These are phyloP conservation scores for Talaromyces sp. DNA, from an alignment of 2,329 filamentous ascomycete genomes.

Conservation along the genomic window DNA sequence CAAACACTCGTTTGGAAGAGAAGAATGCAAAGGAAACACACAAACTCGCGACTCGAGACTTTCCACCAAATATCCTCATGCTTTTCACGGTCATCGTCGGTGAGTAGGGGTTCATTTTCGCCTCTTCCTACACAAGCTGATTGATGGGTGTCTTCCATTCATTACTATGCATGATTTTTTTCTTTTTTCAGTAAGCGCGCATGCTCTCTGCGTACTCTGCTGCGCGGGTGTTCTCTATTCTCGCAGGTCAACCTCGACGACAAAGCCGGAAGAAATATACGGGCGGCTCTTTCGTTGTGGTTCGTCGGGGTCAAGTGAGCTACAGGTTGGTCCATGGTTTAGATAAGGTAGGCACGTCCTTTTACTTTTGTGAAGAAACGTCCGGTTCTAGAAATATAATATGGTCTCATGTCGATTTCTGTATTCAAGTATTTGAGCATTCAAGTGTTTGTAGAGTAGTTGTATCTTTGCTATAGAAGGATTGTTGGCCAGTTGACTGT, in stretches of 20 bases:
- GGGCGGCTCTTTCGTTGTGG: neutral
- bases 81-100: constrained; percentile 21
- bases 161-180: neutral
- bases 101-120: constrained; percentile 26
- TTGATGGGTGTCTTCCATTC: neutral
- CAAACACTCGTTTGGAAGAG: neutral
- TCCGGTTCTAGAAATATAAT: constrained; percentile 5
- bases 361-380: neutral
- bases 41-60: neutral
- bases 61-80: neutral
- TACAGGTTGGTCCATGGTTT: neutral
- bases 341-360: constrained; percentile 13
- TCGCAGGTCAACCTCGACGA: neutral
- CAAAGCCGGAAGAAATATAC: too few species aligned
- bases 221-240: neutral
- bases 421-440: neutral
- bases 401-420: neutral
- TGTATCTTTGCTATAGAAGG: neutral
- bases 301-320: neutral
- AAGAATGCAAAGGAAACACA: neutral
- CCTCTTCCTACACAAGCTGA: constrained; percentile 23
- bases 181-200: constrained; percentile 2
- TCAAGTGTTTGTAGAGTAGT: too few species aligned
- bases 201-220: neutral
- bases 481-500: too few species aligned